Conservation (phyloP, 805 yeast species). For the Teunomyces lycoperdinae region DNA sequence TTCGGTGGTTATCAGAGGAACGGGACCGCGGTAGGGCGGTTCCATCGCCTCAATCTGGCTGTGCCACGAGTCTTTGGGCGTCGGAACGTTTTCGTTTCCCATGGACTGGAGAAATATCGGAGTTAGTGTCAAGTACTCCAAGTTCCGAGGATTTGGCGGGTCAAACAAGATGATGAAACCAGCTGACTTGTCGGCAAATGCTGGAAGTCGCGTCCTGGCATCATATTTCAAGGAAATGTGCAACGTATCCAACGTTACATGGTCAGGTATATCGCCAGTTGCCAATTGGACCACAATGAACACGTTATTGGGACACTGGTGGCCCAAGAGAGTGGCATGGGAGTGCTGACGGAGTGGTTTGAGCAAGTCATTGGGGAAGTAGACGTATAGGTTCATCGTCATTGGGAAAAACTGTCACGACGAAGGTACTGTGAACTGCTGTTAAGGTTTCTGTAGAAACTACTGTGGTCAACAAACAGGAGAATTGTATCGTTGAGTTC, state of each 20-base stretch:
- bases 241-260: neutral
- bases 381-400: constrained; percentile 26
- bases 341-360: constrained; percentile 3
- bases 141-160: constrained; percentile 65
- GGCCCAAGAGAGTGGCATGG: constrained; percentile 20
- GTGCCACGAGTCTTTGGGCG: constrained; percentile 16
- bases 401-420: constrained; percentile 38
- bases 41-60: constrained; percentile 17
- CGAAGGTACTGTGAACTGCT: constrained; percentile 42
- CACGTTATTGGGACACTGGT: constrained; percentile 15
- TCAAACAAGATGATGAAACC: constrained; percentile 44
- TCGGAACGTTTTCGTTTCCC: constrained; percentile 13
- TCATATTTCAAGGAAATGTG: constrained; percentile 1
- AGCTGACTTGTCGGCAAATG: neutral
- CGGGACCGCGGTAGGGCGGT: constrained; percentile 3
- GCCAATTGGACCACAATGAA: constrained; percentile 10
- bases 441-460: constrained; percentile 30
- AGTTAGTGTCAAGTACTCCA: constrained; percentile 75
- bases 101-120: constrained; percentile 67
- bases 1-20: constrained; percentile 14
- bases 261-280: neutral
- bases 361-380: constrained; percentile 33
- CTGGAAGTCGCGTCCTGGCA: constrained; percentile 4
- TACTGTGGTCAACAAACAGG: constrained; percentile 12
- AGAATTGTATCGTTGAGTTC: constrained; percentile 3